Evolutionary conservation across 495 filamentous ascomycete genomes (phyloP), one percentile per base, ranked within the genome.

Genomic region (Penicillium macrosclerotiorum): DNA sequence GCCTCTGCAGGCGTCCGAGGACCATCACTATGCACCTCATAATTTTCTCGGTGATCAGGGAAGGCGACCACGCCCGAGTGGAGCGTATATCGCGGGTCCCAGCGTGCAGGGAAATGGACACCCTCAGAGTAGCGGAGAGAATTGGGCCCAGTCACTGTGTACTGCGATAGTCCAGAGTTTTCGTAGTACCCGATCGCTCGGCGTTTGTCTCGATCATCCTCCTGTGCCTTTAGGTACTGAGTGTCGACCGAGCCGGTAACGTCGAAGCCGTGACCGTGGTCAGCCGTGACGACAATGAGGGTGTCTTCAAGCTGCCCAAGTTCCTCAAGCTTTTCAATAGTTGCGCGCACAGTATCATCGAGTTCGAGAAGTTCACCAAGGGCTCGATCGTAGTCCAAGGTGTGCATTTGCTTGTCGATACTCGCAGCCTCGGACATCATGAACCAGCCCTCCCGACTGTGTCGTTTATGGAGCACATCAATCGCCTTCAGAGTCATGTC

Each of bases 401-500:
- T 64, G 65, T 88, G 84, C 85, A 89, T 90, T 66, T 85, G 78
- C 74, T 90, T 89, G 69, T 89, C 85, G 59, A 89, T 84, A 13
- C 80, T 85, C 8, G 85, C 84, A 7, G 80, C 85, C 66, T 89
- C 85, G 3, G 77, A 75, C 85, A 89, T 89, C 52, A 89, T 68
- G 73, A 88, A 86, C 72, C 80, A 89, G 5, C 85, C 85, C 25
- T 85, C 73, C 33, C 81, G 70, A n/a, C 68, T 68, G 41, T 77
- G 73, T 13, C 85, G 83, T 11, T 66, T 63, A 52, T 82, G 62
- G 20, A 89, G 73, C 18, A 89, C 78, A 37, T 89, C 85, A 40
- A 89, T 75, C 0, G 85, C 83, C 65, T 89, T 89, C 29, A 88
- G 68, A 0, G 85, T 88, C 85, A 89, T 89, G n/a, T 89, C 83